phyloP scores from a whole-genome alignment of 2,329 filamentous ascomycete genomes.

The Aquanectria penicillioides region DNA sequence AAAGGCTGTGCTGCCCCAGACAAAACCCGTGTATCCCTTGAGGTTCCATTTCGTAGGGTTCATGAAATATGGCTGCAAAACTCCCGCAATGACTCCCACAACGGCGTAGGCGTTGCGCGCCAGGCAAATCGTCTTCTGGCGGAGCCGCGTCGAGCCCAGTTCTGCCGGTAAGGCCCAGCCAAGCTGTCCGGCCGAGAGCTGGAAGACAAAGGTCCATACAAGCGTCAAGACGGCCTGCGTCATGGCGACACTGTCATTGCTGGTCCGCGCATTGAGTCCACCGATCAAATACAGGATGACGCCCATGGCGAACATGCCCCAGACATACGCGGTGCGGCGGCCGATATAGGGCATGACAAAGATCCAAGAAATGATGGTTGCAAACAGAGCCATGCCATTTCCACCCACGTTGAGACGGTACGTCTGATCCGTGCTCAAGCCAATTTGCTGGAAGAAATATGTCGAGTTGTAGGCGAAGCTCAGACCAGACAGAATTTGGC shows the following conservation, averaged over 20 bases:
- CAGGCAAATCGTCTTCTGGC: conserved; percentile 47
- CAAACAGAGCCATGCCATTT: conserved; percentile 53
- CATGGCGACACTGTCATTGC: conserved; percentile 42
- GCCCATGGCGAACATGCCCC: conserved; percentile 55
- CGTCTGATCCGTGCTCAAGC: conserved; percentile 41
- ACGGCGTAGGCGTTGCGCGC: conserved; percentile 42
- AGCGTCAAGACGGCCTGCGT: conserved; percentile 48
- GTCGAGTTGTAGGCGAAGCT: conserved; percentile 53
- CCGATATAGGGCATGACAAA: conserved; percentile 54
- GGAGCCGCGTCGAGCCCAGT: conserved; percentile 43
- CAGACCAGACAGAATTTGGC: conserved; percentile 49
- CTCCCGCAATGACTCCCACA: conserved; percentile 33
- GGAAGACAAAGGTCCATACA: conserved; percentile 47
- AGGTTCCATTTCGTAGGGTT: conserved; percentile 52
- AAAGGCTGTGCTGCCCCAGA: conserved; percentile 41
- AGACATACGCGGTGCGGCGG: conserved; percentile 55
- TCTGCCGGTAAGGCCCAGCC: conserved; percentile 47
- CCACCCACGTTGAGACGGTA: conserved; percentile 52
- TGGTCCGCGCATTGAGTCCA: conserved; percentile 49
- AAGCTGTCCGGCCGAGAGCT: conserved; percentile 51
- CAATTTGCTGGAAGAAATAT: conserved; percentile 53
- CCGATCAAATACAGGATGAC: conserved; percentile 53
- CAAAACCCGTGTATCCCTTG: conserved; percentile 52
- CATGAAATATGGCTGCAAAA: conserved; percentile 48
- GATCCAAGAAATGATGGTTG: conserved; percentile 56